These are phyloP conservation scores for Picochlorum sp. DNA, from an alignment of 139 green algal genomes.

Conservation along the genomic window DNA sequence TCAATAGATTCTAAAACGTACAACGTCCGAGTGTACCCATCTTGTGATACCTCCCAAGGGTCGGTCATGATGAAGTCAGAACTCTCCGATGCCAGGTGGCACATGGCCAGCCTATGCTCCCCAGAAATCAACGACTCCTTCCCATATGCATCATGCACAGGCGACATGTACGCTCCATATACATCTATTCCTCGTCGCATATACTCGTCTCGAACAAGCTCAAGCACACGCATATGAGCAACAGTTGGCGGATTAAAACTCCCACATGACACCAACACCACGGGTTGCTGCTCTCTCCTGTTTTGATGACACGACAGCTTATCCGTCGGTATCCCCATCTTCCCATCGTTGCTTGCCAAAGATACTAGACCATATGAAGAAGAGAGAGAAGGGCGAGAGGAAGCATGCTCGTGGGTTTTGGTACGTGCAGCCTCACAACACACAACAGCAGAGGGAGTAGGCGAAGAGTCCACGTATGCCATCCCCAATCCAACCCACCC, in stretches of 20 bases:
- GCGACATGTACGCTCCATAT: conserved; percentile 69
- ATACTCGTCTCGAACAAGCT: conserved; percentile 49
- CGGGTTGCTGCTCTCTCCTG: conserved; percentile 17
- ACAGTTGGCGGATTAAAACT: conserved; percentile 84
- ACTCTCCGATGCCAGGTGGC: conserved; percentile 33
- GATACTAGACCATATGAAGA: background rate
- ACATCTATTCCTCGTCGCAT: conserved; percentile 43
- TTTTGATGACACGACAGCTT: conserved; percentile 32
- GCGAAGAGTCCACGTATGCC: too few relatives aligned
- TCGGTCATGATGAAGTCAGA: conserved; percentile 58
- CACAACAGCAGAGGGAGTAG: too few relatives aligned
- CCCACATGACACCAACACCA: conserved; percentile 72
- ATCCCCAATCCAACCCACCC: too few relatives aligned
- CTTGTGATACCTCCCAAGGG: conserved; percentile 61
- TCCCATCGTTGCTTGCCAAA: background rate
- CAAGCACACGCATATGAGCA: conserved; percentile 77
- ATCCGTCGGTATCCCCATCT: conserved; percentile 19
- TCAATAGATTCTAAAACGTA: conserved; percentile 49
- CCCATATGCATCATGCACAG: conserved; percentile 68
- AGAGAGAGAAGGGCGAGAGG: background rate
- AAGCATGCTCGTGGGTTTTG: background rate
- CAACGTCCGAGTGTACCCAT: conserved; percentile 56
- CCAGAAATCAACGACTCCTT: conserved; percentile 55
- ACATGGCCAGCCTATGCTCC: conserved; percentile 61
- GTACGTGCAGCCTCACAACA: too few relatives aligned